These are phyloP conservation scores for Aspergillus sp. DNA, from an alignment of 2,329 filamentous ascomycete genomes.

Conservation along the genomic window DNA sequence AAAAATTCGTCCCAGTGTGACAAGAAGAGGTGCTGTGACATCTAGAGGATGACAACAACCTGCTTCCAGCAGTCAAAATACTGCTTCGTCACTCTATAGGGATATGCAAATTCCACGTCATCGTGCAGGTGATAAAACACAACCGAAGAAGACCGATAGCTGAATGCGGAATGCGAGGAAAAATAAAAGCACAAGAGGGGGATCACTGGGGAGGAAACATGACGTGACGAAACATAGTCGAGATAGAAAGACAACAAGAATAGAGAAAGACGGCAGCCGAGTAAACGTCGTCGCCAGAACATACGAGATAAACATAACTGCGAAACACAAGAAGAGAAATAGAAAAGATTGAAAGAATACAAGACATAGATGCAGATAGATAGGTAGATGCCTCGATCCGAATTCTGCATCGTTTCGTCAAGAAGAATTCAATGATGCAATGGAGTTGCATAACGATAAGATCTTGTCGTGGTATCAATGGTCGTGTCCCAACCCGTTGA, in stretches of 20 bases:
- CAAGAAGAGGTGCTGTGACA: not conserved
- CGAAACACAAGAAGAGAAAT: conserved; percentile 1
- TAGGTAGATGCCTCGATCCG: conserved; percentile 13
- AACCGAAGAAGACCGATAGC: conserved; percentile 3
- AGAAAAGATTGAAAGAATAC: conserved; percentile 20
- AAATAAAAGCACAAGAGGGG: conserved; percentile 11
- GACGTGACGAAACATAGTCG: not conserved
- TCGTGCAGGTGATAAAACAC: not conserved
- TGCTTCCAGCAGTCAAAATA: conserved; percentile 7
- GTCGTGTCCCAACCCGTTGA: conserved; percentile 22
- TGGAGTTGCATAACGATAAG: conserved; percentile 19
- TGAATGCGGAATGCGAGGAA: not conserved
- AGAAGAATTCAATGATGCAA: conserved; percentile 18
- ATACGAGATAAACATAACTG: conserved; percentile 12
- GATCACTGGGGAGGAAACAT: not conserved
- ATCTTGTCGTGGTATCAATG: conserved; percentile 24
- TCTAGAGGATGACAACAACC: conserved; percentile 2
- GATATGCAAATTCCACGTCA: conserved; percentile 6
- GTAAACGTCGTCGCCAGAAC: conserved; percentile 3
- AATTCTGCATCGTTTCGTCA: conserved; percentile 19
- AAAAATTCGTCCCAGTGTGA: not conserved
- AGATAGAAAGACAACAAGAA: conserved; percentile 2
- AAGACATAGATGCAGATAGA: conserved; percentile 15
- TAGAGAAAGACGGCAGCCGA: conserved; percentile 7
- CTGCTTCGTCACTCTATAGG: conserved; percentile 1